These are phyloP conservation scores for Fusarium albidum DNA, from an alignment of 2,329 filamentous ascomycete species.

Conservation along the genomic window DNA sequence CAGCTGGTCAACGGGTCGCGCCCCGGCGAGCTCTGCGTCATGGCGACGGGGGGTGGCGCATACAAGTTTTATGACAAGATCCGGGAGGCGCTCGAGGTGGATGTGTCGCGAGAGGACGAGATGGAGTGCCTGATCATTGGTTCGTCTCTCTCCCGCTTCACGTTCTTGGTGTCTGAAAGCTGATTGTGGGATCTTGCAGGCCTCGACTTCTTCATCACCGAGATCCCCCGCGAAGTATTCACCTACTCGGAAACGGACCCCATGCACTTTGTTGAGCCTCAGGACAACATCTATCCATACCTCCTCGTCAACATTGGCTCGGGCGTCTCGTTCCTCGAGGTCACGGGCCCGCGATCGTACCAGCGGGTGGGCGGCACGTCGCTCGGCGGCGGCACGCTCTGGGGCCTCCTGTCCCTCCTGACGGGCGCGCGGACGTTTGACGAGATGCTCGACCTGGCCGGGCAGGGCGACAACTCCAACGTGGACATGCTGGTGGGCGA, in stretches of 20 bases:
- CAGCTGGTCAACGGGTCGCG: slow-evolving; percentile 79
- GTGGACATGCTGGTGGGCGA: slow-evolving; percentile 98
- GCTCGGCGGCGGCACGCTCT: slow-evolving; percentile 94
- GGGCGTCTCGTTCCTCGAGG: slow-evolving; percentile 96
- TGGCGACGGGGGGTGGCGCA: slow-evolving; percentile 95
- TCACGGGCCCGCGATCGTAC: slow-evolving; percentile 86
- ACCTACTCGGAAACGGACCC: slow-evolving; percentile 92
- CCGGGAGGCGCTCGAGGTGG: slow-evolving; percentile 80
- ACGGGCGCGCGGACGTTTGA: slow-evolving; percentile 97
- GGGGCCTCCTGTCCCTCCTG: slow-evolving; percentile 90
- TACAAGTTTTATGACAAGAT: slow-evolving; percentile 98
- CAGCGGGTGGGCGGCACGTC: slow-evolving; percentile 94
- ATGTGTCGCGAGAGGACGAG: slow-evolving; percentile 93
- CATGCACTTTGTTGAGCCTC: slow-evolving; percentile 84
- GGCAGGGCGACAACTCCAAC: slow-evolving; percentile 87
- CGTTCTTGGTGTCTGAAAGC: not conserved
- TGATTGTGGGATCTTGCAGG: slow-evolving; percentile 57
- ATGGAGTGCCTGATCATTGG: slow-evolving; percentile 99
- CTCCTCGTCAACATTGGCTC: slow-evolving; percentile 98
- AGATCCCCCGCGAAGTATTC: slow-evolving; percentile 96
- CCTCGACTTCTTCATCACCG: slow-evolving; percentile 98
- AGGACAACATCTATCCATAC: slow-evolving; percentile 90
- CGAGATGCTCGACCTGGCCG: slow-evolving; percentile 94
- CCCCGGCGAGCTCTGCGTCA: slow-evolving; percentile 81
- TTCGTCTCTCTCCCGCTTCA: slow-evolving; percentile 50